These are phyloP conservation scores for Begonia fuchsioides DNA, from an alignment of 306 rosid species.

Conservation along the genomic window DNA sequence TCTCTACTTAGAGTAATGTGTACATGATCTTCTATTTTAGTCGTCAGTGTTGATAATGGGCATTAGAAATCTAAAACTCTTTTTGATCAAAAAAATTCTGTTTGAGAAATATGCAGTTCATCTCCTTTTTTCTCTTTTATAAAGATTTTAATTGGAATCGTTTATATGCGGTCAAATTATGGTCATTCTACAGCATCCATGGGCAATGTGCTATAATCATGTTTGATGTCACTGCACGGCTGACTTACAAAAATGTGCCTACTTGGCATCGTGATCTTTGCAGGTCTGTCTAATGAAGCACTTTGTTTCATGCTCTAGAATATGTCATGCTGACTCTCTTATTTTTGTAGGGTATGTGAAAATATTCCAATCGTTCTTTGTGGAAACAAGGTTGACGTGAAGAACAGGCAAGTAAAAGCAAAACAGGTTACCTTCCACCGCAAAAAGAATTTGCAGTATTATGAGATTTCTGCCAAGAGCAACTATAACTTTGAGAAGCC, in stretches of 20 bases:
- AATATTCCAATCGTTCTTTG: slow-evolving; percentile 75
- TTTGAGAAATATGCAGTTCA: too few species aligned
- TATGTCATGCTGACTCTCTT: not conserved
- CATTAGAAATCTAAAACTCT: too few species aligned
- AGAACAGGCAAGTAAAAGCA: slow-evolving; percentile 81
- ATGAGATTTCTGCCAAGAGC: slow-evolving; percentile 79
- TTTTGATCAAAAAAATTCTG: too few species aligned
- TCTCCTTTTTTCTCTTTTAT: too few species aligned
- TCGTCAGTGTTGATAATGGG: too few species aligned
- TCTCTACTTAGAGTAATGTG: too few species aligned
- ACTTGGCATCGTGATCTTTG: slow-evolving; percentile 82
- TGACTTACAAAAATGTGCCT: slow-evolving; percentile 69
- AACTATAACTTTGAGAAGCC: slow-evolving; percentile 64
- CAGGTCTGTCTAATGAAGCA: slow-evolving; percentile 13
- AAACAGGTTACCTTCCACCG: slow-evolving; percentile 81
- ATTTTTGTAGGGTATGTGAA: slow-evolving; percentile 62
- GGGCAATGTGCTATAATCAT: slow-evolving; percentile 75
- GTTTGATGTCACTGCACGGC: slow-evolving; percentile 67
- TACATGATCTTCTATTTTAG: too few species aligned
- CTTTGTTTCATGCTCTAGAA: not conserved
- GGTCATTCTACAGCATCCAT: slow-evolving; percentile 46
- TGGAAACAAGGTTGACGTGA: slow-evolving; percentile 80
- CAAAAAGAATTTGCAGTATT: slow-evolving; percentile 70
- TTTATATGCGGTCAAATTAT: too few species aligned
- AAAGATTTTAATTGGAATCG: too few species aligned